Evolutionary conservation across 2,329 filamentous ascomycete species (phyloP).

Genomic region (Aspergillus hiratsukae): DNA sequence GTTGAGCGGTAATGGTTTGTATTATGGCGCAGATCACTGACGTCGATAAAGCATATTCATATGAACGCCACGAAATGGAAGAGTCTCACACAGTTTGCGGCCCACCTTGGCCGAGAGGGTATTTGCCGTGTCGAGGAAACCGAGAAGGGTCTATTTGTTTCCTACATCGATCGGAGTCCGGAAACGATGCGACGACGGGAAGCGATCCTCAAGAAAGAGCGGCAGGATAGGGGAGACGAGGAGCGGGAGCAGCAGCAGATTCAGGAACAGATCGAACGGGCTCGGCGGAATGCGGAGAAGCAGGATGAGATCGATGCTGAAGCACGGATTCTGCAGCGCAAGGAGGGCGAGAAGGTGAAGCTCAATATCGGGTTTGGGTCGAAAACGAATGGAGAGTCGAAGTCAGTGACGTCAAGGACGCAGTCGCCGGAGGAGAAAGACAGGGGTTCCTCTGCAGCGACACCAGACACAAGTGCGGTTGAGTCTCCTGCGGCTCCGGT

Average conservation of each 20-base stretch:
- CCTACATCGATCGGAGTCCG: constrained; percentile 88
- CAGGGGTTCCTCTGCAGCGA: constrained; percentile 3
- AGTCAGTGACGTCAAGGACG: constrained; percentile 16
- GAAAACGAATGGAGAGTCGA: constrained; percentile 23
- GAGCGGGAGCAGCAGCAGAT: constrained; percentile 81
- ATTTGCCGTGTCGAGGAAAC: constrained; percentile 88
- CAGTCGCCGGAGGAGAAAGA: constrained; percentile 22
- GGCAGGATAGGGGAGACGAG: constrained; percentile 85
- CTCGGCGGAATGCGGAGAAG: constrained; percentile 56
- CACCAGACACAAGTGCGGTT: constrained; percentile 13
- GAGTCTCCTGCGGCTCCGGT: constrained; percentile 12
- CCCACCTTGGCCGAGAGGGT: constrained; percentile 77
- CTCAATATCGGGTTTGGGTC: constrained; percentile 56
- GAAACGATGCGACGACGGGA: constrained; percentile 78
- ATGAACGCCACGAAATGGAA: constrained; percentile 93
- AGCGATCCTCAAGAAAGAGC: constrained; percentile 75
- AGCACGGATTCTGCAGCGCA: constrained; percentile 46
- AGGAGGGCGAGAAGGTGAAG: constrained; percentile 72
- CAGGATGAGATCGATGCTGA: constrained; percentile 41
- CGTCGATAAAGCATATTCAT: constrained; percentile 61
- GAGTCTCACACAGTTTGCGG: constrained; percentile 83
- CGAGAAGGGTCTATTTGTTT: constrained; percentile 74
- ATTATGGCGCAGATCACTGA: background rate
- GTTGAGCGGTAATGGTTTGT: background rate
- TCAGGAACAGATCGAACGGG: constrained; percentile 75